Base-by-base conservation (phyloP, 202 grass and related monocot species). In the Musa balbisiana region DNA sequence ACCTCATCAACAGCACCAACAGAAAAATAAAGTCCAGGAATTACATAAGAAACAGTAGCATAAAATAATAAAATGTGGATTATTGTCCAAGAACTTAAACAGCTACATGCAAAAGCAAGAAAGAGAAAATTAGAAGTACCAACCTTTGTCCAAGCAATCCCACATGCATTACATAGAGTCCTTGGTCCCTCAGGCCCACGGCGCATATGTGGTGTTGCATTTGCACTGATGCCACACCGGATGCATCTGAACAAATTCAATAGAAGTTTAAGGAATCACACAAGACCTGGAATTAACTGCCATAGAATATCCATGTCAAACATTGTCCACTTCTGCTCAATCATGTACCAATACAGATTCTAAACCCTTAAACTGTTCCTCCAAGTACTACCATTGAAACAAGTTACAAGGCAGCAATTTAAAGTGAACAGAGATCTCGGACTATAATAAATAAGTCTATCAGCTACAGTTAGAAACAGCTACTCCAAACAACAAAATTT, bases 81-180 rank as follows among this genome's bases (percentile, higher is more conserved):
- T 43, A 75, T 58, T 71, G 21, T 29, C 12, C 12, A 55, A 62
- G 20, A 73, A 56, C 14, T 24, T 74, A 55, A 50, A 81, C 25
- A 68, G 22, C 17, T 66, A 72, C 10, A 74, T 51, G 62, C 43
- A 64, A 52, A 15, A 73, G 58, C 29, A 53, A 64, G 59, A 64
- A 66, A 17, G 76, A 64, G 10, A 27, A 75, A 73, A 49, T 64
- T 75, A 43, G 17, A 76, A 25, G 21, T 29, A 64, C 51, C 26
- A 82, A 92, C 89, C 89, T 96, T 96, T 72, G 92, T 87, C 92
- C 92, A 92, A 80, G 92, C 87, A 87, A 96, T 96, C 50, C 92
- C 92, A 63, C 92, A 96, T 51, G 89, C 89, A 88, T 96, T 92
- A 86, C 89, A 96, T 58, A 96, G 73, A 84, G 92, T 96, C 79